Conservation (phyloP, 345 rosid species). For the Eucalyptus microcorys region DNA sequence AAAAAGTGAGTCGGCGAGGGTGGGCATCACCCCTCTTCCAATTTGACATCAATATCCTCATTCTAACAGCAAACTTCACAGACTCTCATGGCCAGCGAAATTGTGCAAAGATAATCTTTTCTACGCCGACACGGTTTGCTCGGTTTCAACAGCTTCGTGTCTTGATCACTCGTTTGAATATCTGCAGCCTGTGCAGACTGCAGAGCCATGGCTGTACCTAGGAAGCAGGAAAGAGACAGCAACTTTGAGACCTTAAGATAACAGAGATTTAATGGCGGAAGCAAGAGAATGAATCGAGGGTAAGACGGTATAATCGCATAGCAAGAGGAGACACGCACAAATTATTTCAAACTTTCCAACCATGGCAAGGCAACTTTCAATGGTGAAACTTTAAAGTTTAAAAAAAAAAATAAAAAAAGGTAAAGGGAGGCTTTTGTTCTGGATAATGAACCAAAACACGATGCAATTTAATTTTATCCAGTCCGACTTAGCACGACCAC, state of each 20-base stretch:
- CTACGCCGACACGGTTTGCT: not conserved
- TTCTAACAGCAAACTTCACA: not conserved
- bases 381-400: not conserved
- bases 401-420: not conserved
- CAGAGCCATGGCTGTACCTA: not conserved
- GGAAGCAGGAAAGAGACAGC: not conserved
- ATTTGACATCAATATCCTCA: slow-evolving; percentile 15
- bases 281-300: not conserved
- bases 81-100: not conserved
- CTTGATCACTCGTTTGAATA: not conserved
- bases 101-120: not conserved
- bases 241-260: not conserved
- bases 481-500: not conserved
- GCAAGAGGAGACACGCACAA: not conserved
- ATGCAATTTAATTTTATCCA: not conserved
- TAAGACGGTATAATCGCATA: slow-evolving; percentile 1
- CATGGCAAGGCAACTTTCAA: slow-evolving; percentile 1
- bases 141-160: not conserved
- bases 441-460: not conserved
- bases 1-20: not conserved
- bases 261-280: not conserved
- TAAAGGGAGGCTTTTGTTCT: not conserved
- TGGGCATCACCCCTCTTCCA: not conserved
- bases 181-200: not conserved
- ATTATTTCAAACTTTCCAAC: slow-evolving; percentile 4